Evolutionary conservation across 2,329 filamentous ascomycete genomes (phyloP).

Genomic region (Fusarium sp.): DNA sequence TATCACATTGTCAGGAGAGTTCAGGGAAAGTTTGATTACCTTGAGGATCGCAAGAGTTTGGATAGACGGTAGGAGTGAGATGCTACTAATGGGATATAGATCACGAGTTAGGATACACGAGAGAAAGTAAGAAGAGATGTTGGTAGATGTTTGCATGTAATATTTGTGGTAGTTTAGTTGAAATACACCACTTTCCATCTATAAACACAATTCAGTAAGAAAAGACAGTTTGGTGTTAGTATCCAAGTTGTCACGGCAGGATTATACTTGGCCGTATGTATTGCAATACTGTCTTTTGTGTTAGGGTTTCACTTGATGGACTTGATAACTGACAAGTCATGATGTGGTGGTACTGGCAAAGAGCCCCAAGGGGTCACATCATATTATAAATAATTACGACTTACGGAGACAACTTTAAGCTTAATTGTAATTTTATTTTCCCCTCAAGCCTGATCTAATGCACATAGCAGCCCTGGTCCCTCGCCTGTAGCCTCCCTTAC

Average conservation of each 20-base stretch:
- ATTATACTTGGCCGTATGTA: background rate
- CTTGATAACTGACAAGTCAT: background rate
- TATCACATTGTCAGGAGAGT: slow-evolving; percentile 41
- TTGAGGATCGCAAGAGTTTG: slow-evolving; percentile 34
- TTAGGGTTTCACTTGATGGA: background rate
- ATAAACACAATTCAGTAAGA: background rate
- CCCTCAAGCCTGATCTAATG: slow-evolving; percentile 19
- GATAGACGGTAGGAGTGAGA: slow-evolving; percentile 24
- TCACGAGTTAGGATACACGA: background rate
- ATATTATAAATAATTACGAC: background rate
- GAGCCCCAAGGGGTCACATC: background rate
- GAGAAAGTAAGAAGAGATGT: background rate
- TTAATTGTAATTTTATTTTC: background rate
- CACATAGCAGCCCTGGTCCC: background rate
- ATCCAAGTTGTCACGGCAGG: too few species aligned
- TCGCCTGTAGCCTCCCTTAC: background rate
- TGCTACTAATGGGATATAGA: slow-evolving; percentile 2
- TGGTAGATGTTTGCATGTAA: background rate
- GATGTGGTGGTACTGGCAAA: background rate
- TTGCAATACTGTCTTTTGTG: background rate
- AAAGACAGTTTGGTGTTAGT: background rate
- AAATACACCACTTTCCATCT: background rate
- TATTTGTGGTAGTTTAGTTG: background rate
- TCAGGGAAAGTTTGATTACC: slow-evolving; percentile 44
- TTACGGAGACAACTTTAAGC: background rate